Evolutionary conservation across 108 stramenopile genomes (phyloP).

Genomic region (Cyclotella sp.): DNA sequence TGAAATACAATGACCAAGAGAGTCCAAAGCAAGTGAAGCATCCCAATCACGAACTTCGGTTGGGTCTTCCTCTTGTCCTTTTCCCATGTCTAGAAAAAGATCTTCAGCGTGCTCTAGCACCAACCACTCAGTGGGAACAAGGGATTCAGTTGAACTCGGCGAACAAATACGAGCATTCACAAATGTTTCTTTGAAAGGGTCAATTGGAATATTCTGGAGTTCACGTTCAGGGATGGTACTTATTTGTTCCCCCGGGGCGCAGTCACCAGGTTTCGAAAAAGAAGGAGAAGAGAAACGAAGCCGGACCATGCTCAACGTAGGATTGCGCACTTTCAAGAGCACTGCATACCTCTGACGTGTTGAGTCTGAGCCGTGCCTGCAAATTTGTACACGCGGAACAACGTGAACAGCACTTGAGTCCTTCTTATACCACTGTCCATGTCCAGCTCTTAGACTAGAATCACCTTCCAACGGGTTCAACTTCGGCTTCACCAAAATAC

Average conservation of each 20-base stretch:
- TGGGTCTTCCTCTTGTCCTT: slow-evolving; percentile 60
- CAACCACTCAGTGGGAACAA: slow-evolving; percentile 50
- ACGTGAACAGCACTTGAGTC: slow-evolving; percentile 87
- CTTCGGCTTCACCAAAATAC: slow-evolving; percentile 89
- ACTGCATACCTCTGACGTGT: slow-evolving; percentile 43
- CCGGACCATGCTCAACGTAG: slow-evolving; percentile 74
- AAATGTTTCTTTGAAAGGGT: slow-evolving; percentile 54
- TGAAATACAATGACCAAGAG: slow-evolving; percentile 7
- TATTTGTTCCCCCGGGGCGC: background rate
- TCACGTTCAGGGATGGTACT: slow-evolving; percentile 21
- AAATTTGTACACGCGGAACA: slow-evolving; percentile 65
- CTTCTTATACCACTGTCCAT: slow-evolving; percentile 82
- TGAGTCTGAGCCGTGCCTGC: slow-evolving; percentile 36
- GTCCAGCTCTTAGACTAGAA: slow-evolving; percentile 74
- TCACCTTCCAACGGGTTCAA: slow-evolving; percentile 92
- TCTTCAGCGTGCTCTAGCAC: slow-evolving; percentile 68
- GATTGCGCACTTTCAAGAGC: slow-evolving; percentile 77
- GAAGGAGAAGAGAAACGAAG: slow-evolving; percentile 51
- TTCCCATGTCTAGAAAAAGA: slow-evolving; percentile 74
- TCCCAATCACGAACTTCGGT: slow-evolving; percentile 65
- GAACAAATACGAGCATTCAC: slow-evolving; percentile 41
- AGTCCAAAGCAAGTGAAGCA: slow-evolving; percentile 33
- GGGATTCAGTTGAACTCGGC: slow-evolving; percentile 11
- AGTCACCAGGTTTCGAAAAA: background rate
- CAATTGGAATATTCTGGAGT: slow-evolving; percentile 61